phyloP scores from a whole-genome alignment of 768 basidiomycete species.

The Boletus tomentosulus region DNA sequence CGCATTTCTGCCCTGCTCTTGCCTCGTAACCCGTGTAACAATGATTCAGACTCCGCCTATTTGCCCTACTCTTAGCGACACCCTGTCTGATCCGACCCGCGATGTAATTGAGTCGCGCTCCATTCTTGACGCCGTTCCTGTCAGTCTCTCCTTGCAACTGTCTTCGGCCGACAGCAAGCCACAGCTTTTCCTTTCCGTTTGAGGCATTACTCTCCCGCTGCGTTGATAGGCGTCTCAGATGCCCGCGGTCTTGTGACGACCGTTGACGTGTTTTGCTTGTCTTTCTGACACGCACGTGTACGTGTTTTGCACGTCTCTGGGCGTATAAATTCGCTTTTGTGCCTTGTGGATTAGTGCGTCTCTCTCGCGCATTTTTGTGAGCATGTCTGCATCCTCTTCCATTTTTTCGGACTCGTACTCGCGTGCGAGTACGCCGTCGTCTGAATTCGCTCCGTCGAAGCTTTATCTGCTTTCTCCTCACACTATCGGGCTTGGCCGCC shows the following conservation, averaged over 20 bases:
- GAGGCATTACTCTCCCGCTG: not conserved
- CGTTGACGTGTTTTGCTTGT: not conserved
- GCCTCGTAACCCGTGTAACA: not conserved
- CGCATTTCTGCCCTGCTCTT: not conserved
- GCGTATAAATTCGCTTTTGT: constrained; percentile 25
- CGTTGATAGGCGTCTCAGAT: not conserved
- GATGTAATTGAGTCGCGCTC: not conserved
- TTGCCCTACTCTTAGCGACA: not conserved
- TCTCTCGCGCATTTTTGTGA: not conserved
- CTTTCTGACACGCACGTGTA: constrained; percentile 7
- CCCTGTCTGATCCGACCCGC: constrained; percentile 5
- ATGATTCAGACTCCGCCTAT: constrained; percentile 14
- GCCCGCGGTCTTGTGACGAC: not conserved
- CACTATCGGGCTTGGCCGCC: constrained; percentile 7
- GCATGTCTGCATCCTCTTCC: constrained; percentile 17
- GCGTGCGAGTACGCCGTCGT: constrained; percentile 21
- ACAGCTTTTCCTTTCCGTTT: not conserved
- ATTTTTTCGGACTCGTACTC: constrained; percentile 18
- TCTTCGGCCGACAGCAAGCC: not conserved
- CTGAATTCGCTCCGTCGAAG: constrained; percentile 19
- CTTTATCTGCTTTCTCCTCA: constrained; percentile 23
- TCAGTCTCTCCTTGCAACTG: not conserved
- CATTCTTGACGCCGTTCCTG: not conserved
- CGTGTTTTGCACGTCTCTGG: constrained; percentile 18
- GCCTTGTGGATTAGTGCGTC: not conserved